Percentiles rank a stretch among this genome's conserved stretches.
Evolutionary conservation across 2,329 filamentous ascomycete species (phyloP).

Genomic region (Scopulariopsis brevicaulis): DNA sequence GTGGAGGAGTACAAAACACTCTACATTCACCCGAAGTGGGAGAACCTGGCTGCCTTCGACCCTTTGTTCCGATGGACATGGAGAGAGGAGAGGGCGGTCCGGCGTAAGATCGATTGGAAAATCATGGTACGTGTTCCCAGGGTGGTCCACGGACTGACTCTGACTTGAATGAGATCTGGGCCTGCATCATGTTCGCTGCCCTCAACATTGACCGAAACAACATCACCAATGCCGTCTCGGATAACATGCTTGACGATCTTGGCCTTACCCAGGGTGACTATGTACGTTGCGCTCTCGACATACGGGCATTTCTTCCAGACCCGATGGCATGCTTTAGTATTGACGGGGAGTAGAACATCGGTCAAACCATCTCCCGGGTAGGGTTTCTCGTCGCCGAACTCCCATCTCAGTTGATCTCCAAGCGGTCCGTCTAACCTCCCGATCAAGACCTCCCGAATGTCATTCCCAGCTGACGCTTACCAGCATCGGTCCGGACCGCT

Average conservation of each 20-base stretch:
- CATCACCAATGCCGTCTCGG: slow-evolving; percentile 21
- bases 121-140: slow-evolving; percentile 12
- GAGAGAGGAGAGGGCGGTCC: slow-evolving; percentile 19
- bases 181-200: slow-evolving; percentile 20
- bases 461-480: not conserved
- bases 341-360: slow-evolving; percentile 12
- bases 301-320: not conserved
- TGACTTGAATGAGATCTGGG: slow-evolving; percentile 13
- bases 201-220: slow-evolving; percentile 24
- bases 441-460: slow-evolving; percentile 7
- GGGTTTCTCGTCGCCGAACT: slow-evolving; percentile 39
- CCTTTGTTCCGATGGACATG: slow-evolving; percentile 21
- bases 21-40: slow-evolving; percentile 23
- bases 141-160: not conserved
- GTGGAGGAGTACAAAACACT: slow-evolving; percentile 20
- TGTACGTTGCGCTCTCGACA: slow-evolving; percentile 10
- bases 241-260: slow-evolving; percentile 21
- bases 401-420: slow-evolving; percentile 38
- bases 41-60: slow-evolving; percentile 21
- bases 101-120: slow-evolving; percentile 22
- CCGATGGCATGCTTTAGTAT: not conserved
- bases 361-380: slow-evolving; percentile 18
- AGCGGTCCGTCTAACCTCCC: slow-evolving; percentile 16
- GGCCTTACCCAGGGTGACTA: slow-evolving; percentile 15
- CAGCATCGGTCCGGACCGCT: slow-evolving; percentile 30